These are phyloP conservation scores for Eimeria brunetti DNA, from an alignment of 169 alveolate genomes.

Conservation along the genomic window DNA sequence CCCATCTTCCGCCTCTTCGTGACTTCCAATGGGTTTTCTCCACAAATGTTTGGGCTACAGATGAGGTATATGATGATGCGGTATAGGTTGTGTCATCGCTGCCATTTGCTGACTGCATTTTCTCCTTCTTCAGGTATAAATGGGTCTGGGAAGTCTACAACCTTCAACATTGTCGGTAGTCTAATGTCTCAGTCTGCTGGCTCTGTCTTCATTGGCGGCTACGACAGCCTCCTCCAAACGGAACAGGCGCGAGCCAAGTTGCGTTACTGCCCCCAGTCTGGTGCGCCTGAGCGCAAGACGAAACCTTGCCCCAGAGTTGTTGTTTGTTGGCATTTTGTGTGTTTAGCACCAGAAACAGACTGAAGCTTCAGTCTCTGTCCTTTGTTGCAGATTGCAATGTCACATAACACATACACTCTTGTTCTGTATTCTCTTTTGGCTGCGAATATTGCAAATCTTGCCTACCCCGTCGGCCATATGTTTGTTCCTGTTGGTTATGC, in stretches of 20 bases:
- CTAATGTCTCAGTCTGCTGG: constrained; percentile 59
- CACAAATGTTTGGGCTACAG: background rate
- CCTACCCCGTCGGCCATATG: background rate
- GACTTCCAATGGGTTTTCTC: background rate
- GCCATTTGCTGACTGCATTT: background rate
- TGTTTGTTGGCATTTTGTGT: too few relatives aligned
- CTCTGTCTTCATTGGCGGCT: constrained; percentile 51
- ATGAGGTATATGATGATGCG: background rate
- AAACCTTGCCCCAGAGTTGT: background rate
- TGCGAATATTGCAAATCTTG: background rate
- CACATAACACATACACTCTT: background rate
- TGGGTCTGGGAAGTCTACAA: constrained; percentile 73
- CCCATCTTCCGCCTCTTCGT: background rate
- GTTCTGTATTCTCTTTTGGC: background rate
- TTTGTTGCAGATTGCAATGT: background rate
- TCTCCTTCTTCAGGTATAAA: constrained; percentile 8
- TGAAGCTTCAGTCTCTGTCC: background rate
- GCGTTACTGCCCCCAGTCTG: constrained; percentile 60
- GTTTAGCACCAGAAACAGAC: background rate
- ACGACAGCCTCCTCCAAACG: constrained; percentile 21
- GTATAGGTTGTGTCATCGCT: background rate
- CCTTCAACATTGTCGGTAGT: constrained; percentile 57
- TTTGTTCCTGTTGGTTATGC: background rate
- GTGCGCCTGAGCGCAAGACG: background rate
- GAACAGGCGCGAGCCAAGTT: constrained; percentile 42